These are phyloP conservation scores for Leishmania lainsoni DNA, from an alignment of 208 protist species.

Conservation along the genomic window DNA sequence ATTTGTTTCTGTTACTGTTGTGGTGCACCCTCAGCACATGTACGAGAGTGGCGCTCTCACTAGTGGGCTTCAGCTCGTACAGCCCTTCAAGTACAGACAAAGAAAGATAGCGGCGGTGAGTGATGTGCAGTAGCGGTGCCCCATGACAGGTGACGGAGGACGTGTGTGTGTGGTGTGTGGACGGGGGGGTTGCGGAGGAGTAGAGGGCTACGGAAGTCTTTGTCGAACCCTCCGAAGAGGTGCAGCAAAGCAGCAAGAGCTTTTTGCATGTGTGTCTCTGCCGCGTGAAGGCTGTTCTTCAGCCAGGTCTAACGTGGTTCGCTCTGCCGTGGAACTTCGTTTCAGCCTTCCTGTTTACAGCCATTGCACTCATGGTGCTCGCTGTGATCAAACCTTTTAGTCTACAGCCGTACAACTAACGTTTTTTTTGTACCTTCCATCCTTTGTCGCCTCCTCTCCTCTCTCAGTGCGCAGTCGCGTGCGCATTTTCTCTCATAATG, in stretches of 20 bases:
- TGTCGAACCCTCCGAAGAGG: constrained; percentile 13
- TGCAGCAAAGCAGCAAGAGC: constrained; percentile 20
- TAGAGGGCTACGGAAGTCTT: background rate
- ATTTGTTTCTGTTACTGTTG: background rate
- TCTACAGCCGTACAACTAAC: constrained; percentile 45
- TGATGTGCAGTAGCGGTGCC: background rate
- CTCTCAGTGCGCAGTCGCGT: constrained; percentile 61
- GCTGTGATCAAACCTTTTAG: constrained; percentile 53
- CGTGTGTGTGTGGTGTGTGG: background rate
- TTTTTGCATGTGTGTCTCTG: constrained; percentile 37
- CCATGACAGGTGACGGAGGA: background rate
- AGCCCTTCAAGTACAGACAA: background rate
- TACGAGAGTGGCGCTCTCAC: background rate
- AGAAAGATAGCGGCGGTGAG: background rate
- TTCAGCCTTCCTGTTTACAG: constrained; percentile 54
- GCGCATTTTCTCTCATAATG: constrained; percentile 49
- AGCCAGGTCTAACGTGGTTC: constrained; percentile 40
- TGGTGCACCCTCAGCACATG: background rate
- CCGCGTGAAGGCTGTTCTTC: constrained; percentile 47
- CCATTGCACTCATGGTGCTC: constrained; percentile 56
- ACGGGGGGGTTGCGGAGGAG: background rate
- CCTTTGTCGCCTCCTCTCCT: constrained; percentile 59
- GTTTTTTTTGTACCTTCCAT: constrained; percentile 56
- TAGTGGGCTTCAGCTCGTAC: background rate
- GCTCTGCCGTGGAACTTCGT: constrained; percentile 42